A percentile compares a stretch with the other conserved stretches of the same genome.
These are phyloP conservation scores for Eragrostis curvula DNA, from an alignment of 176 grass and related monocot species.

Conservation along the genomic window DNA sequence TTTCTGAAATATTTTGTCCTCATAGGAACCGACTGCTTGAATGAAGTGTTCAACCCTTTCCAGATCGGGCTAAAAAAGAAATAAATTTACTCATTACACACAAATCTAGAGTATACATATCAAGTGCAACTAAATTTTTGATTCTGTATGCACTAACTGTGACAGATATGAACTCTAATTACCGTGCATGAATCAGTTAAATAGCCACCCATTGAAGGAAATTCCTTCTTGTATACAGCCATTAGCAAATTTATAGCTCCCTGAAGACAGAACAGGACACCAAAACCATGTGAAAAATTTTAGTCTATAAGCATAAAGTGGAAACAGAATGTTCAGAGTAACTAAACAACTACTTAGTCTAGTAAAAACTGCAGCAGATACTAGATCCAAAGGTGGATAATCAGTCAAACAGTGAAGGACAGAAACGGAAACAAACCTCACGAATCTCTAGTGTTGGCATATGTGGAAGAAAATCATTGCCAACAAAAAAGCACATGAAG, in stretches of 20 bases:
- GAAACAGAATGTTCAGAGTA: conserved; percentile 9
- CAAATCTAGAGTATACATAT: background rate
- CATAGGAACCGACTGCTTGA: conserved; percentile 89
- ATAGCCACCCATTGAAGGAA: conserved; percentile 86
- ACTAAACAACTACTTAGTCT: conserved; percentile 18
- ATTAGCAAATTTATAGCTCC: conserved; percentile 99
- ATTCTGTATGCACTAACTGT: background rate
- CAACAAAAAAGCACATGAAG: conserved; percentile 99
- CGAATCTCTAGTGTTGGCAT: conserved; percentile 99
- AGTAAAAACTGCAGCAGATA: conserved; percentile 23
- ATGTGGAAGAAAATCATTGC: conserved; percentile 99
- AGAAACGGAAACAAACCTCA: conserved; percentile 71
- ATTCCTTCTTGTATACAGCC: conserved; percentile 97
- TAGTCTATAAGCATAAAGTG: background rate
- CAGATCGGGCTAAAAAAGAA: conserved; percentile 79
- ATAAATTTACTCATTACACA: conserved; percentile 26
- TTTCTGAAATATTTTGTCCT: conserved; percentile 98
- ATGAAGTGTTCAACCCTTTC: conserved; percentile 94
- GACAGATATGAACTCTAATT: conserved; percentile 38
- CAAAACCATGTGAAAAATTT: conserved; percentile 28
- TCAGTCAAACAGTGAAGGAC: conserved; percentile 29
- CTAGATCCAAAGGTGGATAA: conserved; percentile 9
- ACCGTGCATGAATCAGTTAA: conserved; percentile 91
- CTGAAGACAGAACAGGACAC: conserved; percentile 47
- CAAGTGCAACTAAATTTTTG: background rate